Base-by-base conservation (phyloP, 2,329 filamentous ascomycete species). In the Stagonosporopsis chrysanthemi region DNA sequence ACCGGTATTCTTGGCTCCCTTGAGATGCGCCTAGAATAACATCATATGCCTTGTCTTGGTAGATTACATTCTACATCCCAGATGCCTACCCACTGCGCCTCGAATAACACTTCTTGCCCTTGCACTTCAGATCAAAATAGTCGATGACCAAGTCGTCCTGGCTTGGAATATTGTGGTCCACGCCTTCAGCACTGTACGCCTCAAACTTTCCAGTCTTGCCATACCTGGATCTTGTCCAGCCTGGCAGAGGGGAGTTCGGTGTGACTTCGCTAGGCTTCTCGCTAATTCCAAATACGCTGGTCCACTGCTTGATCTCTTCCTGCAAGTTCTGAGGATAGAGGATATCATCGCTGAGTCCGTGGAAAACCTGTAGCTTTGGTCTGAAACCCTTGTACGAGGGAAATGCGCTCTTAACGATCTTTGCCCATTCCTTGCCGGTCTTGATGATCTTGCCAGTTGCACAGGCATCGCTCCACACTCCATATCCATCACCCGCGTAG, bases 291-390 rank as follows among this genome's bases (percentile, higher is more conserved):
- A 74, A 68, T 2, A 75, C 71, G 35, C 56, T 67, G 1, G 70
- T 74, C 72, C 72, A 75, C 52, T 75, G 64, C 55, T 74, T 75
- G 50, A 74, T 68, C 44, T 73, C 65, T 49, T 75, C 72, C n/a
- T 69, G 52, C 8, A 74, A 53, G 33, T 75, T 75, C 56, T 72
- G 71, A 15, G 69, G 69, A 47, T 73, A 68, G 1, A 75, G 50
- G 1, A 68, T 56, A 1, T 55, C 66, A 43, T 75, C 72, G 1
- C 50, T 59, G 0, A 64, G 67, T 0, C 72, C 72, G 45, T 75
- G 72, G 4, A 72, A 51, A 4, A 70, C 67, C 45, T 75, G 72
- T 31, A 75, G 26, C 52, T 74, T 75, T 2, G 72, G 72, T 14
- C 72, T 59, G 51, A 67, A 72, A 1, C 71, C 69, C 2, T 35